These are phyloP conservation scores for Lachnellula suecica DNA, from an alignment of 2,329 filamentous ascomycete species.

Conservation along the genomic window DNA sequence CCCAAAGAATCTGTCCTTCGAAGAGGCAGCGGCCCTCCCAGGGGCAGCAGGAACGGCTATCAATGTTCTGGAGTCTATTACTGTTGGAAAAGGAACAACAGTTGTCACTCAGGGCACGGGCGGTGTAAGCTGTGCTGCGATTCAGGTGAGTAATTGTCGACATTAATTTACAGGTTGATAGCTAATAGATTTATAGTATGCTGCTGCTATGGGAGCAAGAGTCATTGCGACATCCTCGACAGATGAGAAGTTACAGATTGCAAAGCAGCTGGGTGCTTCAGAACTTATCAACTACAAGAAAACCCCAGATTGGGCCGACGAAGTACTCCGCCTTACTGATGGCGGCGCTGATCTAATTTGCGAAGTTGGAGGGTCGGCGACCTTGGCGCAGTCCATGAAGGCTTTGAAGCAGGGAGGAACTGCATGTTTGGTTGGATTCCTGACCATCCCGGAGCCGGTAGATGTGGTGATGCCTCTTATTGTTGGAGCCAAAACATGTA, in stretches of 20 bases:
- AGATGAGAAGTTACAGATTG: constrained; percentile 13
- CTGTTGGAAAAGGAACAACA: constrained; percentile 42
- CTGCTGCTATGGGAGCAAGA: constrained; percentile 40
- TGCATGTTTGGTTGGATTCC: constrained; percentile 45
- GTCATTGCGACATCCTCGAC: constrained; percentile 21
- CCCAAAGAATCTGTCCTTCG: constrained; percentile 54
- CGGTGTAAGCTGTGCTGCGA: constrained; percentile 42
- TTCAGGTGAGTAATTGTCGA: constrained; percentile 27
- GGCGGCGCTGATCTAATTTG: constrained; percentile 62
- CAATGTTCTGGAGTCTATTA: constrained; percentile 48
- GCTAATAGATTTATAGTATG: constrained; percentile 28
- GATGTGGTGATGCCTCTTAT: constrained; percentile 37
- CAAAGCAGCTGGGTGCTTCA: constrained; percentile 13
- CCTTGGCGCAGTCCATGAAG: constrained; percentile 53
- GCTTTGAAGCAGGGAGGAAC: constrained; percentile 44
- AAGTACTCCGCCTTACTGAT: constrained; percentile 48
- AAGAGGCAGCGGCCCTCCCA: constrained; percentile 58
- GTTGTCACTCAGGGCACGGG: constrained; percentile 54
- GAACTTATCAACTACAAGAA: constrained; percentile 35
- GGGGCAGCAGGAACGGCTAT: constrained; percentile 61
- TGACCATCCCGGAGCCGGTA: constrained; percentile 24
- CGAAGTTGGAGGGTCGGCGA: constrained; percentile 66
- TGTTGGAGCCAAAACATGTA: constrained; percentile 72
- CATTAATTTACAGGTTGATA: not conserved
- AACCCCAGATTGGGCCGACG: constrained; percentile 57